These are phyloP conservation scores for Cornus kousa DNA, from an alignment of 148 eudicot genomes.

Conservation along the genomic window DNA sequence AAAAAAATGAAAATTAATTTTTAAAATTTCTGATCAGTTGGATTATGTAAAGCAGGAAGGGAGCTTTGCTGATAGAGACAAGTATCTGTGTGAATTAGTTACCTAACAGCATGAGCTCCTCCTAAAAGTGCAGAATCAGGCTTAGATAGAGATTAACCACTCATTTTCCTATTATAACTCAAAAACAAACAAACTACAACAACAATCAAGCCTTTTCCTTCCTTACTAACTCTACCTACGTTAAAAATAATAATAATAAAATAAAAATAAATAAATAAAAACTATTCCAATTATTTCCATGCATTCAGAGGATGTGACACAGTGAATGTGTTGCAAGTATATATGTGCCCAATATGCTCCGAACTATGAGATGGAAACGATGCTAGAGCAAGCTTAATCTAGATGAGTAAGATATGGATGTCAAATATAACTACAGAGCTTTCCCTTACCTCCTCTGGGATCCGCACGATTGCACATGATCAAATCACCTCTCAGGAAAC, in stretches of 20 bases:
- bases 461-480: background rate
- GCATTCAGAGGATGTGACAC: background rate
- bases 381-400: background rate
- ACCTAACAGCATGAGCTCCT: background rate
- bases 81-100: background rate
- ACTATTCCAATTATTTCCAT: background rate
- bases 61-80: background rate
- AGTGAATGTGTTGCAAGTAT: background rate
- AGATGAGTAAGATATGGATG: background rate
- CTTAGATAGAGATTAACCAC: background rate
- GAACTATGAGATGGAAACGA: background rate
- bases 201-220: too few relatives aligned
- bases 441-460: background rate
- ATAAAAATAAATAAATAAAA: too few relatives aligned
- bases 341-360: background rate
- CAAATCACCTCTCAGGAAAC: background rate
- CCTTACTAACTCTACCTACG: too few relatives aligned
- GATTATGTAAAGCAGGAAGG: background rate
- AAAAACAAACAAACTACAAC: too few relatives aligned
- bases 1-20: background rate
- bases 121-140: background rate
- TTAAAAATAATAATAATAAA: too few relatives aligned
- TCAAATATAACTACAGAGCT: background rate
- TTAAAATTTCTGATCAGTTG: background rate
- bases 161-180: constrained; percentile 1